Percentiles rank a stretch among this genome's conserved stretches.
phyloP scores from a whole-genome alignment of 805 yeast genomes.

The Saccharomycopsis vini region DNA sequence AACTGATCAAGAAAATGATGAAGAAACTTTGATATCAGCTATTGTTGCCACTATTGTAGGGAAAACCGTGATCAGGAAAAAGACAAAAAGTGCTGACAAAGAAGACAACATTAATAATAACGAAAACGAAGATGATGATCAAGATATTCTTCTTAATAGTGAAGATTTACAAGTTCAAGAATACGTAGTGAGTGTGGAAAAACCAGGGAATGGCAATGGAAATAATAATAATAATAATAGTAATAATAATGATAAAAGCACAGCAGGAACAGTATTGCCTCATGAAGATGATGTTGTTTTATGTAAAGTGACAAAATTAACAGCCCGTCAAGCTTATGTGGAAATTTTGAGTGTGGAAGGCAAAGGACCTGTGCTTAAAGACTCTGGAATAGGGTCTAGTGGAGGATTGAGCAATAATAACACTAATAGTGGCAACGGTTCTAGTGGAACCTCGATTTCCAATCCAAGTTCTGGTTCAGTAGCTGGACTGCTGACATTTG shows the following conservation, averaged over 20 bases:
- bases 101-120: neutral
- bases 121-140: neutral
- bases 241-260: no score
- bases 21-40: no score
- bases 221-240: no score
- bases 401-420: conserved; percentile 23
- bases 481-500: neutral
- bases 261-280: conserved; percentile 45
- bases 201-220: no score
- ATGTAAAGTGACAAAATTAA: conserved; percentile 61
- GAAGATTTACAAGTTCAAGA: neutral
- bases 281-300: conserved; percentile 78
- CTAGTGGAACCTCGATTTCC: neutral
- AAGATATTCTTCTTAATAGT: neutral
- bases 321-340: conserved; percentile 61
- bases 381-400: conserved; percentile 51
- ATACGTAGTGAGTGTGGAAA: conserved; percentile 1
- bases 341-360: conserved; percentile 69
- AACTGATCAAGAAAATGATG: no score
- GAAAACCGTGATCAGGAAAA: neutral
- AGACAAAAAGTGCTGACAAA: no score
- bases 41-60: conserved; percentile 10
- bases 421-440: conserved; percentile 27
- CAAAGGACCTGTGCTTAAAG: conserved; percentile 31
- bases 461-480: conserved; percentile 1